These are phyloP conservation scores for Fusarium caatingaense DNA, from an alignment of 2,329 filamentous ascomycete species.

Conservation along the genomic window DNA sequence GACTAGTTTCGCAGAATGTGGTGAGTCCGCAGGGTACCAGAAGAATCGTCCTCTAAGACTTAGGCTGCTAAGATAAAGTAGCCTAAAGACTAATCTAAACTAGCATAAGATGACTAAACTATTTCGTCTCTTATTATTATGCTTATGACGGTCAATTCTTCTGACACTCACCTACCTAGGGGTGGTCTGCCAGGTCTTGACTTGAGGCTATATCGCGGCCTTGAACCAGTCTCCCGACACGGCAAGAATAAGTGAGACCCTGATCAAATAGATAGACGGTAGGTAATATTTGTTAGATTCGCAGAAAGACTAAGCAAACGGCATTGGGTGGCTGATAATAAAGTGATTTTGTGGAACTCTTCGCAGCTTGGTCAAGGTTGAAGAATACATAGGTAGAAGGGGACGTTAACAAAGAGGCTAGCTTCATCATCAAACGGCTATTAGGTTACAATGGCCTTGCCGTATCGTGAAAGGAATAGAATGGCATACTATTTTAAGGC, in stretches of 20 bases:
- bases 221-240: background rate
- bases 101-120: background rate
- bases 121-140: background rate
- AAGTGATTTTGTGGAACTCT: background rate
- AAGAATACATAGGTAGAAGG: background rate
- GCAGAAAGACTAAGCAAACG: background rate
- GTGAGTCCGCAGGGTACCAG: background rate
- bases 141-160: background rate
- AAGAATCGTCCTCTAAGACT: background rate
- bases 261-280: background rate
- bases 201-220: background rate
- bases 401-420: background rate
- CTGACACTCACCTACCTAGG: background rate
- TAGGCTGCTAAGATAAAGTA: background rate
- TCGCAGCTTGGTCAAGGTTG: background rate
- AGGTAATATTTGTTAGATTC: background rate
- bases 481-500: too few species aligned
- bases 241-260: background rate
- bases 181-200: background rate
- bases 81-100: background rate
- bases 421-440: background rate
- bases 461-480: too few species aligned
- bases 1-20: background rate
- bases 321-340: too few species aligned
- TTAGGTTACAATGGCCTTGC: background rate